Conservation (phyloP, 2,329 filamentous ascomycete genomes). For the Penicillium sp. region DNA sequence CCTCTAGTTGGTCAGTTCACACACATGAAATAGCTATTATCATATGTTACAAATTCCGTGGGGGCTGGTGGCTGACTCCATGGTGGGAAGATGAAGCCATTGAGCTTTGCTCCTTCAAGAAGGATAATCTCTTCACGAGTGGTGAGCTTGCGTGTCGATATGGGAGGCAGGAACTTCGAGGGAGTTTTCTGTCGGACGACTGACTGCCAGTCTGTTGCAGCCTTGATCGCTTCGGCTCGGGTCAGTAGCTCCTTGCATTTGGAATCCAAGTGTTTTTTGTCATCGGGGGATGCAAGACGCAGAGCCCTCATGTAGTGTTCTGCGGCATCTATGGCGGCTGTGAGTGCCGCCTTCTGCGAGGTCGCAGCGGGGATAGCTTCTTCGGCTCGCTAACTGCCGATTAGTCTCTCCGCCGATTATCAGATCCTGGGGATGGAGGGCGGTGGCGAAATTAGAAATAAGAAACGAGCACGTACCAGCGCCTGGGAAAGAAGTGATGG, state of each 20-base stretch:
- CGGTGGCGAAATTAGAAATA: neutral
- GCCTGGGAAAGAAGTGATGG: conserved; percentile 36
- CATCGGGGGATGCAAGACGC: conserved; percentile 61
- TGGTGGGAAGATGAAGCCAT: conserved; percentile 81
- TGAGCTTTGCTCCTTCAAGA: conserved; percentile 75
- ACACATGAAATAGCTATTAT: conserved; percentile 67
- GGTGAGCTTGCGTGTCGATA: conserved; percentile 64
- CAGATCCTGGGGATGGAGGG: neutral
- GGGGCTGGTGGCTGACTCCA: conserved; percentile 71
- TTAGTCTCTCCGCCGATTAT: conserved; percentile 25
- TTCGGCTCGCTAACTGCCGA: conserved; percentile 56
- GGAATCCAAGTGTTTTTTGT: conserved; percentile 68
- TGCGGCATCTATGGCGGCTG: conserved; percentile 74
- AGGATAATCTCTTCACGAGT: conserved; percentile 77
- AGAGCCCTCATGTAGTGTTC: conserved; percentile 83
- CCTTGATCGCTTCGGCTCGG: conserved; percentile 76
- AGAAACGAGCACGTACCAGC: conserved; percentile 28
- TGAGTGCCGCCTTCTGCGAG: conserved; percentile 68
- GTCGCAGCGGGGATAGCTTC: conserved; percentile 54
- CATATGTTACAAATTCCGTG: conserved; percentile 63
- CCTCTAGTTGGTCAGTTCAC: neutral
- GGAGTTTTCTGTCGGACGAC: conserved; percentile 29
- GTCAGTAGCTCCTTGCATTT: conserved; percentile 73
- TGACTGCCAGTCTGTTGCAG: conserved; percentile 35
- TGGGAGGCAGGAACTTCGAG: conserved; percentile 49